These are phyloP conservation scores for Wickerhamomyces kurtzmanii DNA, from an alignment of 805 yeast genomes.

Conservation along the genomic window DNA sequence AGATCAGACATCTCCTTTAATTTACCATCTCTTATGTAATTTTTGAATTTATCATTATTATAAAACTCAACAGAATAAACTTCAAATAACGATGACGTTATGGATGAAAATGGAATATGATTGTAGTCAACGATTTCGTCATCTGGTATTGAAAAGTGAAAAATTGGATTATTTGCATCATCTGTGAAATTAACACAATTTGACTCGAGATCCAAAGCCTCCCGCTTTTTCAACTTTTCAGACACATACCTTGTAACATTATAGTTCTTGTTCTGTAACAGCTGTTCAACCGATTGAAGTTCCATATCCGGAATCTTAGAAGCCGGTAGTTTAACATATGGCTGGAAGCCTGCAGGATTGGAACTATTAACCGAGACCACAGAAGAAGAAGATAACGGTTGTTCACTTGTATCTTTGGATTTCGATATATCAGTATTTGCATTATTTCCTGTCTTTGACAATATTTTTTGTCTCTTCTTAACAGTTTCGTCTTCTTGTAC, in stretches of 20 bases:
- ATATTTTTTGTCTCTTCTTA: constrained; percentile 10
- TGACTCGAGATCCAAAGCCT: constrained; percentile 45
- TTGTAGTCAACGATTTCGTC: constrained; percentile 37
- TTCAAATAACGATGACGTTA: constrained; percentile 59
- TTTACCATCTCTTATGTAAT: constrained; percentile 18
- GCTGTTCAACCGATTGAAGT: constrained; percentile 69
- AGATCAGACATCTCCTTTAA: constrained; percentile 13
- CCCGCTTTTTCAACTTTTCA: constrained; percentile 69
- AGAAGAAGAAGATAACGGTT: too few relatives aligned
- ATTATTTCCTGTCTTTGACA: constrained; percentile 9
- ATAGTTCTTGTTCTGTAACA: constrained; percentile 64
- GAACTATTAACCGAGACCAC: too few relatives aligned
- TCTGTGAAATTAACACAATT: constrained; percentile 78
- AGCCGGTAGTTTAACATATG: constrained; percentile 80
- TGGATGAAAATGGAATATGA: constrained; percentile 75
- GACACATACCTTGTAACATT: constrained; percentile 78
- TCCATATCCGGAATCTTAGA: constrained; percentile 92
- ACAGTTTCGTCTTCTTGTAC: background rate
- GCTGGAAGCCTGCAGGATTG: constrained; percentile 33
- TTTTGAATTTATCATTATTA: constrained; percentile 14
- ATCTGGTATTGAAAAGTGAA: constrained; percentile 53
- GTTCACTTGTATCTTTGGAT: too few relatives aligned
- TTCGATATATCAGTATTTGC: constrained; percentile 9
- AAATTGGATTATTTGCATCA: constrained; percentile 74
- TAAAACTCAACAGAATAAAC: constrained; percentile 44